These are phyloP conservation scores for Carex scoparia DNA, from an alignment of 176 grass and related monocot species.

Conservation along the genomic window DNA sequence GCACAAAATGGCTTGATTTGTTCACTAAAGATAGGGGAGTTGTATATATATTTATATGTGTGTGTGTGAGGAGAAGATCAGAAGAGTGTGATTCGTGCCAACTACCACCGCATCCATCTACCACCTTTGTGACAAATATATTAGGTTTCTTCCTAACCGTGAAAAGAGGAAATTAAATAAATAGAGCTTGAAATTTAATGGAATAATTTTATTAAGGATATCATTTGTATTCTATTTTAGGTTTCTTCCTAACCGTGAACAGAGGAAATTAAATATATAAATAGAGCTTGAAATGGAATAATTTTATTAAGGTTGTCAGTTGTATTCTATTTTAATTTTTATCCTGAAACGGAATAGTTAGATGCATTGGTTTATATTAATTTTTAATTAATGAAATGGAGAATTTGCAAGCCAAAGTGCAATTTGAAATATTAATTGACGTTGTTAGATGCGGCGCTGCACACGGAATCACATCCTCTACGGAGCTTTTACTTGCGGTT, in stretches of 20 bases:
- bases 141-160: background rate
- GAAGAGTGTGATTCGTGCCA: background rate
- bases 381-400: too few species aligned
- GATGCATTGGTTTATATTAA: too few species aligned
- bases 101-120: conserved; percentile 18
- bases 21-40: background rate
- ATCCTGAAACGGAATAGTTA: too few species aligned
- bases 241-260: background rate
- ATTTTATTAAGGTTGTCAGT: background rate
- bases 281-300: background rate
- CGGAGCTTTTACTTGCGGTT: too few species aligned
- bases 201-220: background rate
- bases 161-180: background rate
- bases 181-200: background rate
- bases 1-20: background rate
- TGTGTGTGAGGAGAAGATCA: background rate
- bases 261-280: background rate
- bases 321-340: too few species aligned
- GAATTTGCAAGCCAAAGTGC: too few species aligned
- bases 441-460: too few species aligned
- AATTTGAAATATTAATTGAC: too few species aligned
- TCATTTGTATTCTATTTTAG: background rate
- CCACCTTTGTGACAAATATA: background rate
- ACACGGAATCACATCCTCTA: too few species aligned
- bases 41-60: background rate